A percentile compares a stretch with the other conserved stretches of the same genome.
These are phyloP conservation scores for Psilocybe cyanescens DNA, from an alignment of 768 basidiomycete genomes.

Conservation along the genomic window DNA sequence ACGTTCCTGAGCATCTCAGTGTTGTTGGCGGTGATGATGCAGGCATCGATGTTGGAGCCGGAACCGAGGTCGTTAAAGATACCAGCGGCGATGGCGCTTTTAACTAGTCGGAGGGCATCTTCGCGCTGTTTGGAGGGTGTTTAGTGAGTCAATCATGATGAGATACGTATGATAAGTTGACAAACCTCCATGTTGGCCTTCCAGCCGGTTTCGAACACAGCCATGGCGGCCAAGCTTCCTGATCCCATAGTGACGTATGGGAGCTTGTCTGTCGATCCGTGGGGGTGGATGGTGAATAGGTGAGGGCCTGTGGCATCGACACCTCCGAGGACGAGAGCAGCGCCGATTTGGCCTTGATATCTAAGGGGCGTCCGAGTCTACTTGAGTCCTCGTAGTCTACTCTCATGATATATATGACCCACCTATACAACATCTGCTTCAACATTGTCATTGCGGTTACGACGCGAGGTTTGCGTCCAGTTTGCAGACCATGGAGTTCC, in stretches of 20 bases:
- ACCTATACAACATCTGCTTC: slow-evolving; percentile 94
- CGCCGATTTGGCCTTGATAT: slow-evolving; percentile 93
- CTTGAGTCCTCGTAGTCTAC: not conserved
- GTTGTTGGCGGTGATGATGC: slow-evolving; percentile 84
- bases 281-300: slow-evolving; percentile 93
- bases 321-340: slow-evolving; percentile 94
- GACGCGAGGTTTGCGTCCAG: slow-evolving; percentile 89
- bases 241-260: slow-evolving; percentile 99
- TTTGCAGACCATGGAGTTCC: slow-evolving; percentile 88
- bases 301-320: slow-evolving; percentile 95
- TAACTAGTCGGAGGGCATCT: slow-evolving; percentile 82
- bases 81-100: slow-evolving; percentile 89
- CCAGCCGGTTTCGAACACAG: slow-evolving; percentile 92
- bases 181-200: slow-evolving; percentile 78
- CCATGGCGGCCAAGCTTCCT: slow-evolving; percentile 97
- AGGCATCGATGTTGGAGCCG: slow-evolving; percentile 98
- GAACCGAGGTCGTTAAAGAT: slow-evolving; percentile 99
- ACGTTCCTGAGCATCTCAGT: slow-evolving; percentile 96
- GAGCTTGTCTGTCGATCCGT: slow-evolving; percentile 97
- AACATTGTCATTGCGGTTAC: slow-evolving; percentile 99
- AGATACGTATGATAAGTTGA: slow-evolving; percentile 7
- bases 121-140: slow-evolving; percentile 53
- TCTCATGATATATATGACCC: slow-evolving; percentile 17
- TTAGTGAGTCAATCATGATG: not conserved
- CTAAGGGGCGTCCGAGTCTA: slow-evolving; percentile 39